Percentiles rank a stretch among this genome's conserved stretches.
These are phyloP conservation scores for Eucommia ulmoides DNA, from an alignment of 257 asterid genomes.

Conservation along the genomic window DNA sequence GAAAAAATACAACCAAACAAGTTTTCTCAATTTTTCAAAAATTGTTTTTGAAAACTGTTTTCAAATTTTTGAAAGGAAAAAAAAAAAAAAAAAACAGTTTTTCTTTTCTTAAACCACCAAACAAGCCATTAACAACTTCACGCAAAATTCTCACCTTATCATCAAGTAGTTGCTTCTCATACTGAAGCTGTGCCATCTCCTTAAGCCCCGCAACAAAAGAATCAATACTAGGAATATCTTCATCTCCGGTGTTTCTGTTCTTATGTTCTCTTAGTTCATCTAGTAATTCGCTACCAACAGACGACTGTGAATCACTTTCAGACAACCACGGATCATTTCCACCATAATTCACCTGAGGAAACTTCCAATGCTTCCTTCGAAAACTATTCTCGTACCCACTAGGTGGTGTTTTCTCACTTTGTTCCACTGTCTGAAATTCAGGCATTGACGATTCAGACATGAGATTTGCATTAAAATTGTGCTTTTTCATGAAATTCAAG, in stretches of 20 bases:
- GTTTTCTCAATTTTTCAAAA: no score
- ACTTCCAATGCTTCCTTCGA: constrained; percentile 76
- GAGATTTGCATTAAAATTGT: constrained; percentile 55
- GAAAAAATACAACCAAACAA: no score
- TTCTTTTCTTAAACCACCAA: no score
- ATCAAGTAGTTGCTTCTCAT: constrained; percentile 23
- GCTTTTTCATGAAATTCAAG: constrained; percentile 44
- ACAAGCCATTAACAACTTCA: no score
- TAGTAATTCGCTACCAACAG: constrained; percentile 39
- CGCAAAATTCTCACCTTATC: constrained; percentile 50
- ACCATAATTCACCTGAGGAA: constrained; percentile 63
- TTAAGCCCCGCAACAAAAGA: constrained; percentile 89
- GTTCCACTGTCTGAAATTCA: constrained; percentile 30
- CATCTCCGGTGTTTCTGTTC: constrained; percentile 43
- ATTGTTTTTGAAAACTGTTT: no score
- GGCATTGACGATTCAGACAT: constrained; percentile 21
- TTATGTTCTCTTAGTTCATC: constrained; percentile 45
- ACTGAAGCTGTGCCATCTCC: constrained; percentile 83
- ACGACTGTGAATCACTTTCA: constrained; percentile 51
- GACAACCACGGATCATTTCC: constrained; percentile 27
- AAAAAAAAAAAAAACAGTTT: no score
- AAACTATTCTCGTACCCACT: constrained; percentile 43
- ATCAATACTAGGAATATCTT: constrained; percentile 82
- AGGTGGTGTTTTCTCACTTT: constrained; percentile 68
- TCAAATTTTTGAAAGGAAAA: no score